Percentiles rank a stretch among this genome's conserved stretches.
Evolutionary conservation across 73 alveolate genomes (phyloP).

Genomic region (Durusdinium trenchii): DNA sequence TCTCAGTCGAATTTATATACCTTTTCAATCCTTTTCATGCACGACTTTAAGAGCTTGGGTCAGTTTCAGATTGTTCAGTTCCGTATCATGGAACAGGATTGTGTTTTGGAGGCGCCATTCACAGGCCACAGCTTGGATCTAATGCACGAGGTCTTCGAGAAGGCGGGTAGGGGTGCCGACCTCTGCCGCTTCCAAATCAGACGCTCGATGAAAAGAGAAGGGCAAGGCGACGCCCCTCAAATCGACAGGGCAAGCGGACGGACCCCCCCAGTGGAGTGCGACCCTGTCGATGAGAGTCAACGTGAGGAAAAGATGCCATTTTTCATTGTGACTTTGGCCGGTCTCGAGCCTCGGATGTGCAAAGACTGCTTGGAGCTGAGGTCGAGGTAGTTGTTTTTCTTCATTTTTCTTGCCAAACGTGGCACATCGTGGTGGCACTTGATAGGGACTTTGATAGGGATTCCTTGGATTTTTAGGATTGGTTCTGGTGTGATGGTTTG

Average conservation of each 20-base stretch:
- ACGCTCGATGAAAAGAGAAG: background rate
- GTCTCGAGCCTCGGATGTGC: conserved; percentile 3
- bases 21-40: background rate
- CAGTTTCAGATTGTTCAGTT: background rate
- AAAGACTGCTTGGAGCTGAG: background rate
- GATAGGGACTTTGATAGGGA: no score
- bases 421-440: no score
- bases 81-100: background rate
- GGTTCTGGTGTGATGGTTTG: background rate
- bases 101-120: conserved; percentile 37
- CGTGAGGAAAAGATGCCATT: background rate
- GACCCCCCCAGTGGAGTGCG: background rate
- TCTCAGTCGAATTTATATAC: background rate
- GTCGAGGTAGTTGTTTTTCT: background rate
- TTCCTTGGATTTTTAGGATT: no score
- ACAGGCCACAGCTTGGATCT: conserved; percentile 1
- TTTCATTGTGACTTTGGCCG: conserved; percentile 59
- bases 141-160: conserved; percentile 11
- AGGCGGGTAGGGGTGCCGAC: conserved; percentile 34
- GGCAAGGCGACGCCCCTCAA: background rate
- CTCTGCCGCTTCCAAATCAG: conserved; percentile 65
- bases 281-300: no score
- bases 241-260: background rate
- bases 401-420: no score
- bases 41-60: background rate